Evolutionary conservation across 441 rosid genomes (phyloP), one percentile per base, ranked within the genome.

Genomic region (Euphorbia celastroides): DNA sequence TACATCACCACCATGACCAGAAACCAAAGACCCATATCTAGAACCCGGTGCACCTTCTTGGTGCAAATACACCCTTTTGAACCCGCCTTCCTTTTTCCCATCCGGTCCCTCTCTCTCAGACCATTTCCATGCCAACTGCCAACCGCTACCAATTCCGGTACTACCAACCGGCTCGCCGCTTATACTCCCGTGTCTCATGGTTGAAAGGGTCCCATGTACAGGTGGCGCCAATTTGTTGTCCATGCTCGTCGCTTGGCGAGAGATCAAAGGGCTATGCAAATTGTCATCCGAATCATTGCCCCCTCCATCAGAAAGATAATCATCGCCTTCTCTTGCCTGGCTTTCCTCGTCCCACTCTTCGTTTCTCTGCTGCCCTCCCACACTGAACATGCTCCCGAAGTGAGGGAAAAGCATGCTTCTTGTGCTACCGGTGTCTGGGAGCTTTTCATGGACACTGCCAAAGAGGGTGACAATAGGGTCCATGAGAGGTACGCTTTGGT

Each of bases 61-160:
- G 70, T 81, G 93, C 86, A 94, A 80, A 77, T 87, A 94, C 72
- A 94, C 79, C 74, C 98, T 82, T 70, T 89, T 83, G 66, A 89
- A 91, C 16, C 86, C 94, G 13, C 98, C 96, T 79, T 87, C 96
- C 80, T 91, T 91, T 71, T 82, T 80, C 44, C 98, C 96, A 9
- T 79, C 87, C 42, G 70, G 75, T 5, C 86, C 89, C 70, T 82
- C 92, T 73, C 75, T 84, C 64, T 89, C 96, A 31, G 92, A 65
- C 93, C 96, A 89, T 76, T 92, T 84, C 96, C 95, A 94, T 16
- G 99, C 98, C 68, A 94, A 74, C 78, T 94, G 99, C 99, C 99
- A 94, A 36, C 97, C 98, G 22, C 98, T 97, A 57, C 99, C 99
- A 68, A 92, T 92, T 57, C 88, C 98, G 78, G 84, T 74, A 57